Evolutionary conservation across 2,329 filamentous ascomycete genomes (phyloP).

Genomic region (Sarocladiaceae sp.): DNA sequence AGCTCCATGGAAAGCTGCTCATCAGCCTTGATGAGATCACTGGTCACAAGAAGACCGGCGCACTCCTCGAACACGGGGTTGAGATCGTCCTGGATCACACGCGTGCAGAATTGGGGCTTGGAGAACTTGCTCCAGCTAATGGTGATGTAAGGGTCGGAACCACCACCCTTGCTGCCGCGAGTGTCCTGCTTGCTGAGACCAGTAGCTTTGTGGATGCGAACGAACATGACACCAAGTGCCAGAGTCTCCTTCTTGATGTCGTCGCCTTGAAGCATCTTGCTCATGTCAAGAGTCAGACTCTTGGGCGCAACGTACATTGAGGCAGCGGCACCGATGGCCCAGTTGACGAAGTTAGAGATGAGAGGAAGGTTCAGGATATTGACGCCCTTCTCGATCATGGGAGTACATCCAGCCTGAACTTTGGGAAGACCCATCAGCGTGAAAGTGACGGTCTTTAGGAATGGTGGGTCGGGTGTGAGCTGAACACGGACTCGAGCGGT

Average conservation of each 20-base stretch:
- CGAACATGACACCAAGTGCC: constrained; percentile 83
- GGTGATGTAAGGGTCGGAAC: constrained; percentile 93
- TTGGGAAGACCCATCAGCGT: constrained; percentile 93
- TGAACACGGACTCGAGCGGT: constrained; percentile 64
- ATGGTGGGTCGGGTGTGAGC: constrained; percentile 74
- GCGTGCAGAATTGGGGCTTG: constrained; percentile 96
- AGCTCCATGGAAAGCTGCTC: constrained; percentile 91
- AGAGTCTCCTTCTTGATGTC: constrained; percentile 84
- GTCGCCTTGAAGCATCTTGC: constrained; percentile 85
- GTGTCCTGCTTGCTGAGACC: constrained; percentile 88
- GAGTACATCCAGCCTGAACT: constrained; percentile 81
- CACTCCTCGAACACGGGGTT: constrained; percentile 92
- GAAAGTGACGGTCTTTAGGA: constrained; percentile 85
- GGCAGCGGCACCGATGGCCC: constrained; percentile 79
- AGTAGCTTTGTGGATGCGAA: constrained; percentile 81
- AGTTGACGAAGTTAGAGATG: constrained; percentile 96
- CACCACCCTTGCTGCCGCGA: constrained; percentile 75
- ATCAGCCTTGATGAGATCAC: constrained; percentile 85
- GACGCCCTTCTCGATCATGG: constrained; percentile 84
- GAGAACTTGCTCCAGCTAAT: constrained; percentile 92
- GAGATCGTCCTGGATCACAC: constrained; percentile 89
- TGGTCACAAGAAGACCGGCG: constrained; percentile 76
- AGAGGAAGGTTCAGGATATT: constrained; percentile 88
- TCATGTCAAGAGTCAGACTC: constrained; percentile 84
- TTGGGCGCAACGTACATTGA: constrained; percentile 93